Percentiles rank a stretch among this genome's conserved stretches.
Conservation (phyloP, 768 basidiomycete genomes). For the Sporobolomyces phaffii region DNA sequence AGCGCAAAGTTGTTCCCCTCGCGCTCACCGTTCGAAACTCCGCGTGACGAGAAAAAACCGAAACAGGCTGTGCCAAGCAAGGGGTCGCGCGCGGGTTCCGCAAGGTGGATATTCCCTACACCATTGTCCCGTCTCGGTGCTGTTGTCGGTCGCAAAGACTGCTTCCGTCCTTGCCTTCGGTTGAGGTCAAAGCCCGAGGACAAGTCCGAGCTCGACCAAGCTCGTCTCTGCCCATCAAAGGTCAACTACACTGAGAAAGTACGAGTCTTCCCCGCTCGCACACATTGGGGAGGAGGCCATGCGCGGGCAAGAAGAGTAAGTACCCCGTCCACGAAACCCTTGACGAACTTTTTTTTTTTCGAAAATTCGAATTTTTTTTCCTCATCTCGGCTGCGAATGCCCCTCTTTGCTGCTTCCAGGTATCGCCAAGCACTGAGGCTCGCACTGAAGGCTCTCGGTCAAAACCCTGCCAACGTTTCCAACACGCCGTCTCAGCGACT, state of each 20-base stretch:
- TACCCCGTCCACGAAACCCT: background rate
- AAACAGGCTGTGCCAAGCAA: too few relatives aligned
- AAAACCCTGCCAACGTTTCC: slow-evolving; percentile 18
- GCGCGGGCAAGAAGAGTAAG: slow-evolving; percentile 51
- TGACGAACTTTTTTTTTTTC: slow-evolving; percentile 61
- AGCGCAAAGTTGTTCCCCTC: too few relatives aligned
- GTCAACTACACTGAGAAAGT: slow-evolving; percentile 85
- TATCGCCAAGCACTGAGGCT: slow-evolving; percentile 51
- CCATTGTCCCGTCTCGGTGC: slow-evolving; percentile 15
- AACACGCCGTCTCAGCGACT: too few relatives aligned
- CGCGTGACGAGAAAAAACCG: too few relatives aligned
- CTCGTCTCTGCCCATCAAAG: slow-evolving; percentile 78
- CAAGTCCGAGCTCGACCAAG: slow-evolving; percentile 81
- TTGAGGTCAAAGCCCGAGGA: slow-evolving; percentile 86
- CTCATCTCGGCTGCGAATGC: background rate
- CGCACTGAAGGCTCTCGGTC: slow-evolving; percentile 24
- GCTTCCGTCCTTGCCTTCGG: slow-evolving; percentile 78
- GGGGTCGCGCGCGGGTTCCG: too few relatives aligned
- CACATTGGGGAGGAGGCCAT: slow-evolving; percentile 93
- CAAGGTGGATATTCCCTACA: background rate
- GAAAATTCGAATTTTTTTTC: too few relatives aligned
- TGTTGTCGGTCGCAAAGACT: slow-evolving; percentile 46
- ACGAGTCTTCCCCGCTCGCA: slow-evolving; percentile 82
- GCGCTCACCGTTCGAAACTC: too few relatives aligned
- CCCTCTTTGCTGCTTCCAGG: background rate